These are phyloP conservation scores for Auricularia sp. DNA, from an alignment of 768 basidiomycete genomes.

Conservation along the genomic window DNA sequence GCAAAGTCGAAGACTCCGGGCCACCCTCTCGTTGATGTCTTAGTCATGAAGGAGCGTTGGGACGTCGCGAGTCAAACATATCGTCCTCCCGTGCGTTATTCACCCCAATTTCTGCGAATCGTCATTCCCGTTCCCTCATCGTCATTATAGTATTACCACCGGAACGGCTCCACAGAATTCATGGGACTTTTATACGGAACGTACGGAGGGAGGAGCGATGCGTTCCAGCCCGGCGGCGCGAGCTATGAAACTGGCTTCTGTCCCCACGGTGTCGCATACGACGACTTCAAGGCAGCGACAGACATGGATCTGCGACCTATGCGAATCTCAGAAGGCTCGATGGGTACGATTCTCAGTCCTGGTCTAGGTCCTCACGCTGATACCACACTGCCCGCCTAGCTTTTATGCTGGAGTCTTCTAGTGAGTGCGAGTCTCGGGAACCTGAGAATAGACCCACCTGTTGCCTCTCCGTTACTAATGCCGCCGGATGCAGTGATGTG, in stretches of 20 bases:
- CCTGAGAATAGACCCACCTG: constrained; percentile 19
- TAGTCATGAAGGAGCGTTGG: constrained; percentile 57
- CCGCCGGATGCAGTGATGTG: constrained; percentile 31
- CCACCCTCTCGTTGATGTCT: constrained; percentile 51
- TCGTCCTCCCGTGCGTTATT: constrained; percentile 42
- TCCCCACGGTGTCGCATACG: constrained; percentile 53
- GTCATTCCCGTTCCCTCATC: not conserved
- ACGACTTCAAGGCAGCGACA: constrained; percentile 48
- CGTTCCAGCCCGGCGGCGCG: constrained; percentile 50
- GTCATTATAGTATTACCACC: constrained; percentile 45
- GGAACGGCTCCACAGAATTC: constrained; percentile 53
- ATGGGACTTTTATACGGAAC: constrained; percentile 54
- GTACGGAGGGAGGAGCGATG: constrained; percentile 55
- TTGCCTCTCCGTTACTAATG: no score
- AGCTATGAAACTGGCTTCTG: constrained; percentile 58
- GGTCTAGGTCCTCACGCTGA: not conserved
- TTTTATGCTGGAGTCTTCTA: constrained; percentile 57
- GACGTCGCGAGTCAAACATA: constrained; percentile 51
- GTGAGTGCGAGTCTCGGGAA: not conserved
- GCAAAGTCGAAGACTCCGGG: constrained; percentile 51
- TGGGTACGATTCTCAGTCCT: constrained; percentile 28
- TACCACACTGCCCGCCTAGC: constrained; percentile 20
- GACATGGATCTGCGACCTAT: constrained; percentile 42
- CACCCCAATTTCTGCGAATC: not conserved
- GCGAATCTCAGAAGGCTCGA: constrained; percentile 42